Evolutionary conservation across 345 rosid species (phyloP), one percentile per base, ranked within the genome.

Genomic region (Bruguiera gymnorhiza): DNA sequence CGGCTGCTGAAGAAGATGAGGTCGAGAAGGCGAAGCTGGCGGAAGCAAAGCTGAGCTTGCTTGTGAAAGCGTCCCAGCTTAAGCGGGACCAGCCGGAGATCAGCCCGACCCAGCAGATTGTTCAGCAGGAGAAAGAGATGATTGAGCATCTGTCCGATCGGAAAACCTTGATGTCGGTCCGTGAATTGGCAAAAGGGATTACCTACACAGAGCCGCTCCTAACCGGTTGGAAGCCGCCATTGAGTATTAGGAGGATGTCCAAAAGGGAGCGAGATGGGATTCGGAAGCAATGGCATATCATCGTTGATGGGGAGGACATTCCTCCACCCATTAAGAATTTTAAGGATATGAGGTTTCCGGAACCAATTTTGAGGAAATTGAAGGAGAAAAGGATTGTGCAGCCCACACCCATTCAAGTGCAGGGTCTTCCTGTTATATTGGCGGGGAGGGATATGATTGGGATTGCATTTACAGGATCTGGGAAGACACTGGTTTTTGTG

Each of bases 391-490:
- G 98, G 9, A 91, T 93, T 7, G 89, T 93, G 78, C 98, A 91
- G 77, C 98, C 98, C 1, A 93, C 96, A 23, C 98, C 97, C 0
- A 93, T 93, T 54, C 98, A 93, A 80, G 97, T 93, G 37, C 98
- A 91, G 75, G 97, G 97, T n/a, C 88, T 93, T 65, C 98, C 97
- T 15, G 98, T 89, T 68, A 77, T 89, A 63, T 71, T 93, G 55
- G 61, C 96, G 0, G 97, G 98, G 10, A 82, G 97, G 63, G 97
- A 93, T 69, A 93, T 91, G 98, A 87, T 89, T 31, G 98, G 98
- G 75, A 89, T 93, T 79, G 98, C 97, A 0, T 93, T 93, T 70
- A 91, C 97, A 0, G 97, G 97, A 9, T 93, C 98, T 0, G 97
- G 96, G 46, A 93, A 91, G 86, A 93, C 98, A 0, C 70, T 93